Conservation (phyloP, 169 alveolate genomes). For the Cryptosporidium sp. region DNA sequence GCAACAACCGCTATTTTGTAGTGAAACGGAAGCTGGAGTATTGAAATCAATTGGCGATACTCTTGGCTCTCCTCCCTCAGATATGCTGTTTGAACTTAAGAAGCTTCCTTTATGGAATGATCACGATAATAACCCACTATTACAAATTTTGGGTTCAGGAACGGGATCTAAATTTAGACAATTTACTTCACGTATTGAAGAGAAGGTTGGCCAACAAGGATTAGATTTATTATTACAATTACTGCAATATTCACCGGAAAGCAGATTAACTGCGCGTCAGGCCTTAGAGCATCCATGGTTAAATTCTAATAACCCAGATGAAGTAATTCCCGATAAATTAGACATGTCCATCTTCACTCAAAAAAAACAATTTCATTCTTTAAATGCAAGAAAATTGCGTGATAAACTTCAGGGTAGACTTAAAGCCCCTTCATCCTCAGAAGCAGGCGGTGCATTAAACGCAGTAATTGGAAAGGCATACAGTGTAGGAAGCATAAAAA, state of each 20-base stretch:
- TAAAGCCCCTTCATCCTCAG: constrained; percentile 49
- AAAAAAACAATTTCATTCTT: constrained; percentile 61
- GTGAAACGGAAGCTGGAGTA: constrained; percentile 89
- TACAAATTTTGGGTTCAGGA: constrained; percentile 68
- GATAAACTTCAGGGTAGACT: constrained; percentile 71
- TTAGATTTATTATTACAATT: constrained; percentile 82
- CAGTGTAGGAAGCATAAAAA: constrained; percentile 5
- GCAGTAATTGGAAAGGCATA: constrained; percentile 71
- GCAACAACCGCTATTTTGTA: constrained; percentile 91
- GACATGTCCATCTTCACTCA: constrained; percentile 63
- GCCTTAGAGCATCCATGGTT: constrained; percentile 86
- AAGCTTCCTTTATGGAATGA: constrained; percentile 75
- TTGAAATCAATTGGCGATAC: constrained; percentile 85
- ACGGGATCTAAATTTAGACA: constrained; percentile 63
- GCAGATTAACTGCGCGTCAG: constrained; percentile 82
- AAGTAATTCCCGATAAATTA: constrained; percentile 38
- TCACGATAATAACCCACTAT: constrained; percentile 71
- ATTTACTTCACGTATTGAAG: constrained; percentile 62
- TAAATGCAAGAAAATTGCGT: constrained; percentile 66
- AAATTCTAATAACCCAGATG: not conserved
- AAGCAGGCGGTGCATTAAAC: constrained; percentile 53
- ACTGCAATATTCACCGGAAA: constrained; percentile 80
- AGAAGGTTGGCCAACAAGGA: constrained; percentile 78
- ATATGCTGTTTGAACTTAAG: constrained; percentile 71
- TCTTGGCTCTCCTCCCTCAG: constrained; percentile 84